phyloP scores from a whole-genome alignment of 805 yeast genomes.

The Starmera caribaea region DNA sequence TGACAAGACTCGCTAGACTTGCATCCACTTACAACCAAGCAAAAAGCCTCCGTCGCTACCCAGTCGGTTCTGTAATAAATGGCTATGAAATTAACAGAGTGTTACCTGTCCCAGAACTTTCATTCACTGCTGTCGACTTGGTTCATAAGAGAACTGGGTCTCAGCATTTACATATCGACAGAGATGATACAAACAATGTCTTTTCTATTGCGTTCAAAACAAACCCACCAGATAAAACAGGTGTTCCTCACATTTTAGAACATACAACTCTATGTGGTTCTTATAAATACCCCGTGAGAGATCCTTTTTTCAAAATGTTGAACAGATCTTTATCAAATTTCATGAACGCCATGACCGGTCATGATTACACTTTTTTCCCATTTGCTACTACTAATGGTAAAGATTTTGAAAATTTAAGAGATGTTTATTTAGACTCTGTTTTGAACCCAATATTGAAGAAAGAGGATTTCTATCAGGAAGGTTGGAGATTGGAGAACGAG shows the following conservation, averaged over 20 bases:
- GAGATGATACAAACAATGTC: constrained; percentile 78
- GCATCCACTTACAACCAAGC: constrained; percentile 22
- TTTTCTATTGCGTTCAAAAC: constrained; percentile 88
- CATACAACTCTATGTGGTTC: constrained; percentile 97
- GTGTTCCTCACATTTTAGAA: constrained; percentile 92
- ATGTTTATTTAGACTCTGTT: constrained; percentile 82
- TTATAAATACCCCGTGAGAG: constrained; percentile 82
- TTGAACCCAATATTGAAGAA: constrained; percentile 68
- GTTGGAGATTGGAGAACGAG: constrained; percentile 89
- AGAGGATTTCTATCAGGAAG: constrained; percentile 89
- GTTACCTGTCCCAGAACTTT: constrained; percentile 69
- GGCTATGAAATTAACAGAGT: constrained; percentile 63
- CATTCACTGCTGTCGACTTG: constrained; percentile 68
- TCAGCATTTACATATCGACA: constrained; percentile 75
- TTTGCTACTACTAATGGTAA: constrained; percentile 85
- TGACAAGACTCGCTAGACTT: too few species aligned
- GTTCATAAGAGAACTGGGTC: constrained; percentile 64
- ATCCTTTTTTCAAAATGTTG: constrained; percentile 96
- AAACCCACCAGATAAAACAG: constrained; percentile 89
- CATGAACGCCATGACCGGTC: constrained; percentile 99
- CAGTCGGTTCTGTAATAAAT: constrained; percentile 49
- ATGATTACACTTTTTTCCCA: constrained; percentile 92
- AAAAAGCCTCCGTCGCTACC: constrained; percentile 40
- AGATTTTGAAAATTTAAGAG: constrained; percentile 77
- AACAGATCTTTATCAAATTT: constrained; percentile 90